These are phyloP conservation scores for Leptographium flavum DNA, from an alignment of 2,329 filamentous ascomycete genomes.

Conservation along the genomic window DNA sequence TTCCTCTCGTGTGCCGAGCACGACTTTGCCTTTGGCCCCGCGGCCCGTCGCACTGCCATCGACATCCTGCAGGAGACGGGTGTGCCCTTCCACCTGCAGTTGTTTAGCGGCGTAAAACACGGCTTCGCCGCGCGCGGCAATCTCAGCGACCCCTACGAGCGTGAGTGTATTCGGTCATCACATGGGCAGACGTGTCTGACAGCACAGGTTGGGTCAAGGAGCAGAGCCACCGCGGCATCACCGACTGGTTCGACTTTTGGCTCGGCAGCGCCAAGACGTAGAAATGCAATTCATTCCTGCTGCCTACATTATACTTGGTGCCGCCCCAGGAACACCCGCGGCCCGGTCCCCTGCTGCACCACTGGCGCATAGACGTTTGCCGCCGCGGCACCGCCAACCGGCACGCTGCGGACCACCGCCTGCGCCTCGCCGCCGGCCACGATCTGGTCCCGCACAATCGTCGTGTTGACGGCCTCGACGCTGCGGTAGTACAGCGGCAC, in stretches of 20 bases:
- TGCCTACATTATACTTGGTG: no score
- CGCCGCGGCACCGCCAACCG: background rate
- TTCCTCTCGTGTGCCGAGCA: constrained; percentile 30
- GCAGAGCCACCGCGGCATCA: constrained; percentile 11
- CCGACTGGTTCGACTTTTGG: constrained; percentile 13
- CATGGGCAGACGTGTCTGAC: background rate
- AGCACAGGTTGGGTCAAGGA: constrained; percentile 11
- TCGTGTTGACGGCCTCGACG: constrained; percentile 39
- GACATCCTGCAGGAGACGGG: constrained; percentile 25
- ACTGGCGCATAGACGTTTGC: constrained; percentile 6
- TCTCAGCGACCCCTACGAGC: constrained; percentile 22
- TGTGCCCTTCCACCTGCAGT: constrained; percentile 44
- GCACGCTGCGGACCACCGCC: background rate
- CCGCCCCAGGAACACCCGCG: constrained; percentile 8
- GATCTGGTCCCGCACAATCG: constrained; percentile 22
- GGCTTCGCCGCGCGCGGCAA: constrained; percentile 10
- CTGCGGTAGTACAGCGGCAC: constrained; percentile 41
- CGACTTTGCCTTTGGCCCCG: constrained; percentile 27
- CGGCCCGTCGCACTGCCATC: constrained; percentile 23
- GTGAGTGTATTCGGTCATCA: constrained; percentile 19
- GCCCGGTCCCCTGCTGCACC: constrained; percentile 4
- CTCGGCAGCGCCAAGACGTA: background rate
- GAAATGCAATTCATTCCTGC: background rate
- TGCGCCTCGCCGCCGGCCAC: background rate
- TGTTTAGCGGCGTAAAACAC: constrained; percentile 41